These are phyloP conservation scores for Cryoendolithus antarcticus DNA, from an alignment of 2,329 filamentous ascomycete species.

Conservation along the genomic window DNA sequence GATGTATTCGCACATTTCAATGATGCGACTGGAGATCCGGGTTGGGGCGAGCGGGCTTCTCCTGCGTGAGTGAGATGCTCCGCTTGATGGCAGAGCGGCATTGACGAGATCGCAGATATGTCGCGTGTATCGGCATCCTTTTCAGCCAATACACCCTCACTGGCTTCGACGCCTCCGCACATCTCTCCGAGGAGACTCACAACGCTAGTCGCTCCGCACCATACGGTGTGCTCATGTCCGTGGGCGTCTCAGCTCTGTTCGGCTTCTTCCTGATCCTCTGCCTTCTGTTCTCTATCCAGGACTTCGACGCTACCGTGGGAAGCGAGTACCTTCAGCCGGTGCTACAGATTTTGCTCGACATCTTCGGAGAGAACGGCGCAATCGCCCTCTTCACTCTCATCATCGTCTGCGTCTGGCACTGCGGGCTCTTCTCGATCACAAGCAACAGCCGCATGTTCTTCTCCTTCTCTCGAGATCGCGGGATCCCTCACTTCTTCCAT, in stretches of 20 bases:
- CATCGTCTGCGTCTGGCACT: slow-evolving; percentile 51
- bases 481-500: slow-evolving; percentile 44
- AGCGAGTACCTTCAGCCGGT: slow-evolving; percentile 41
- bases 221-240: slow-evolving; percentile 45
- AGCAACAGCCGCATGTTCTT: slow-evolving; percentile 49
- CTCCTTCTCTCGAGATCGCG: slow-evolving; percentile 43
- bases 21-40: slow-evolving; percentile 41
- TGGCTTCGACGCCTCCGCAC: slow-evolving; percentile 44
- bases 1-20: slow-evolving; percentile 45
- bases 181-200: slow-evolving; percentile 45
- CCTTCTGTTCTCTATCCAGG: slow-evolving; percentile 47
- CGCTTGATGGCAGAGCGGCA: too few species aligned
- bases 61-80: slow-evolving; percentile 29
- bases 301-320: slow-evolving; percentile 38
- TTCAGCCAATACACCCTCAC: slow-evolving; percentile 44
- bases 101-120: too few species aligned
- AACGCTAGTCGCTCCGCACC: slow-evolving; percentile 46
- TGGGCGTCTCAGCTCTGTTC: slow-evolving; percentile 44
- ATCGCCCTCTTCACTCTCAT: slow-evolving; percentile 43
- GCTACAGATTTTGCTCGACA: slow-evolving; percentile 46
- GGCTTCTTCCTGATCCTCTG: slow-evolving; percentile 48
- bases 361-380: slow-evolving; percentile 44
- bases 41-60: slow-evolving; percentile 42
- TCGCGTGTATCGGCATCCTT: slow-evolving; percentile 42
- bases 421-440: slow-evolving; percentile 46